Evolutionary conservation across 2,329 filamentous ascomycete genomes (phyloP), one percentile per base, ranked within the genome.

Genomic region (Drechslerella stenobrocha): DNA sequence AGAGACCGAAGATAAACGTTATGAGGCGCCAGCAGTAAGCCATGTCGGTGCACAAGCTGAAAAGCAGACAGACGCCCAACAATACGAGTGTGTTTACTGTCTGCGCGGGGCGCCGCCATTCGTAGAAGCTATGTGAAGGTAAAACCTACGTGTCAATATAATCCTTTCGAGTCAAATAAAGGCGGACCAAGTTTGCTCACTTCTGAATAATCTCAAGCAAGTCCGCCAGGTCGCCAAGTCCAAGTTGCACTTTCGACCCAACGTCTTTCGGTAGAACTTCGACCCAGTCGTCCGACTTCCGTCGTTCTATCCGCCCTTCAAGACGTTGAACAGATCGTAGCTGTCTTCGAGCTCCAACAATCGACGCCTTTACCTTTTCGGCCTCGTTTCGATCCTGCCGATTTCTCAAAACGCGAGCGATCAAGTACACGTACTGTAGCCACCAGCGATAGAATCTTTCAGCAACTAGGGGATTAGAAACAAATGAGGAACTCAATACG

Each of bases 351-450:
- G 34, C 47, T 30, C 40, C 45, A 11, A 40, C 45, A 18, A 66
- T 66, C n/a, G 30, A 40, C 13, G 30, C 40, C 50, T 59, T 66
- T 2, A 66, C 53, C 18, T 30, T 53, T 34, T 66, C 56, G 3
- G 55, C 53, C n/a, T 59, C 24, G 42, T 58, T 47, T 47, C 53
- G 32, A 34, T 66, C 50, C 28, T 66, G 61, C 5, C 52, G 35
- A 47, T 35, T 66, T 28, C 53, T 53, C 34, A 66, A 34, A 7
- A 59, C 53, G 13, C 47, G 47, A 2, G 61, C 50, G 18, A 66
- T 66, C 15, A 66, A 40, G n/a, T 66, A 66, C 4, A 52, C 61
- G 22, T 53, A 66, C 53, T 58, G 8, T n/a, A n/a, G n/a, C n/a
- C n/a, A n/a, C n/a, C n/a, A n/a, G n/a, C n/a, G n/a, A n/a, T n/a